Evolutionary conservation across 2,329 filamentous ascomycete genomes (phyloP).

Genomic region (Alternaria panax): DNA sequence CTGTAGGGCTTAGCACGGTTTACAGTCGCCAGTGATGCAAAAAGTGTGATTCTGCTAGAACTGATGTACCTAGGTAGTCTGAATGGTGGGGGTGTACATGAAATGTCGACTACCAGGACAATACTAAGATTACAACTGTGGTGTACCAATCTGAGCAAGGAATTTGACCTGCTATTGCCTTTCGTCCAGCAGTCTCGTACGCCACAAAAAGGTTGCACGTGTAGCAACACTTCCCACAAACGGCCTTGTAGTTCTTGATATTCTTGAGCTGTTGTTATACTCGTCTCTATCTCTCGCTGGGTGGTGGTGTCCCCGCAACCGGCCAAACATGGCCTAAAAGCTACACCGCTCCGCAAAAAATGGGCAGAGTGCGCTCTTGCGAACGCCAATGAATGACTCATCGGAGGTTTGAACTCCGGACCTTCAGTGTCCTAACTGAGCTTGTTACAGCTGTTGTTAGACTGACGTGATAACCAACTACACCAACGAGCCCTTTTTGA

Average conservation of each 20-base stretch:
- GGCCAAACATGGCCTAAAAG: neutral
- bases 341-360: neutral
- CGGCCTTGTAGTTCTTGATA: neutral
- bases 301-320: neutral
- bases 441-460: slow-evolving; percentile 42
- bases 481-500: slow-evolving; percentile 45
- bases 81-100: neutral
- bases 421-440: slow-evolving; percentile 20
- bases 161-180: neutral
- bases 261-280: neutral
- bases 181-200: neutral
- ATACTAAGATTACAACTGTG: neutral
- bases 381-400: slow-evolving; percentile 9
- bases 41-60: neutral
- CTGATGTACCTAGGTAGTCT: neutral
- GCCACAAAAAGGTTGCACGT: neutral
- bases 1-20: neutral
- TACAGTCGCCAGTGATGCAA: neutral
- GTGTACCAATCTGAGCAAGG: neutral
- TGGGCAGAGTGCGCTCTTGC: neutral
- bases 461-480: slow-evolving; percentile 59
- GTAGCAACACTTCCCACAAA: neutral
- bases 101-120: neutral
- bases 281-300: too few species aligned
- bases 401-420: slow-evolving; percentile 22